Base-by-base conservation (phyloP, 345 rosid species). In the Eucalyptus cloeziana region DNA sequence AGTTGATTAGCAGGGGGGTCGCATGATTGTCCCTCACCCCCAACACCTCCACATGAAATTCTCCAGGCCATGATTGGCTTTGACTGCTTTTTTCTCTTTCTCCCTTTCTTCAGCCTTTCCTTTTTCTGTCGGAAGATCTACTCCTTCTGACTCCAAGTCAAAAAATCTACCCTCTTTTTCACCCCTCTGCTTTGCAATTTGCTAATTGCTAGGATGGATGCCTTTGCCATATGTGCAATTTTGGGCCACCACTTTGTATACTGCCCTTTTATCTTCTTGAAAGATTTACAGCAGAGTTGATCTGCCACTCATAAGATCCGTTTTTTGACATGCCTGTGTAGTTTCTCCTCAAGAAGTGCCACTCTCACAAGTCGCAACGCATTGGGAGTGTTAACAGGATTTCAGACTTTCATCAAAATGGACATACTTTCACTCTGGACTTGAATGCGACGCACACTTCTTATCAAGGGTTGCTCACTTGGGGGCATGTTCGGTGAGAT, bases 21-120 rank as follows among this genome's bases (percentile, higher is more conserved):
- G 87, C 88, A 86, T 93, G 91, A 93, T 93, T 92, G 90, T 95
- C 92, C 89, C 91, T 92, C 47, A 87, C 86, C 89, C 89, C 96
- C 93, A 94, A 92, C 94, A 96, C 86, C 91, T 92, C 93, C 95
- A 94, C 96, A 93, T 94, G 96, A 96, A 93, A 93, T 89, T 96
- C 94, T 94, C 90, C 93, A 93, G 94, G 89, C 86, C 94, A 93
- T 92, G 93, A 96, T 97, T 97, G 96, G 94, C 58, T 95, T 97
- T 97, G 99, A 96, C 97, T 89, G 93, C 98, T 92, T 96, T 95
- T 91, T 17, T 17, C 22, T 16, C 44, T 10, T 21, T 33, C 81
- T 7, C 45, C 45, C 11, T 37, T 71, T 33, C 81, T 37, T 71
- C 40, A 37, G 81, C 44, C 81, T 37, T 5, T 33, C 88, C 86